Base-by-base conservation (phyloP, 2,329 filamentous ascomycete species). In the Neurospora crassa region DNA sequence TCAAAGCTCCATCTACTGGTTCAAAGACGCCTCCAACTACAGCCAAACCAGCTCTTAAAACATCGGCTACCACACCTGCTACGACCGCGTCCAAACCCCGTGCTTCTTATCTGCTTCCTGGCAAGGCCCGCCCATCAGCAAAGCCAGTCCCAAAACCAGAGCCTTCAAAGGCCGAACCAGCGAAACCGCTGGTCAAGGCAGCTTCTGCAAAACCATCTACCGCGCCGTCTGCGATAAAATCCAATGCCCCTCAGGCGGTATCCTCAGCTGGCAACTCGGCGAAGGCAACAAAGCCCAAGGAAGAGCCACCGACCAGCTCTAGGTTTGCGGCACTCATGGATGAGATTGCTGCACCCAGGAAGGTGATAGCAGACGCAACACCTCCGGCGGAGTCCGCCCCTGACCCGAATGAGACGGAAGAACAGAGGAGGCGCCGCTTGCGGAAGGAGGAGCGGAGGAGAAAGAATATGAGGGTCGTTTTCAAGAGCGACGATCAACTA, bases 401-500 rank as follows among this genome's bases (percentile, higher is more conserved):
- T 84, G 80, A 91, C 20, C 81, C 83, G 0, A 82, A 84, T 0
- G 92, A 94, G 78, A 93, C 90, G 0, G 82, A 88, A 0, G 90
- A 92, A 76, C 86, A 93, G 77, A 89, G 85, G 75, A 82, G 84
- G 1, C 91, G 89, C 76, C 87, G 92, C 12, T 82, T 93, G 5
- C 88, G 91, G 43, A 94, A 93, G 76, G 91, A 94, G 78, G 85
- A 88, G 72, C 87, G 92, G 68, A 86, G 91, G 43, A 88, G 71
- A 53, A 72, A 72, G 20, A 67, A 91, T 74, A 82, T 94, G 29
- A 86, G 89, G 14, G 92, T 95, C 6, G 86, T 82, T 7, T 95
- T 91, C 85, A 92, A 90, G 77, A 85, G 88, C 0, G 91, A 91
- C 68, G 82, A 86, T 20, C 86, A 89, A 40, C 84, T 95, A 40